A percentile compares a stretch with the other conserved stretches of the same genome.
These are phyloP conservation scores for Penicillium sp. DNA, from an alignment of 2,329 filamentous ascomycete genomes.

Conservation along the genomic window DNA sequence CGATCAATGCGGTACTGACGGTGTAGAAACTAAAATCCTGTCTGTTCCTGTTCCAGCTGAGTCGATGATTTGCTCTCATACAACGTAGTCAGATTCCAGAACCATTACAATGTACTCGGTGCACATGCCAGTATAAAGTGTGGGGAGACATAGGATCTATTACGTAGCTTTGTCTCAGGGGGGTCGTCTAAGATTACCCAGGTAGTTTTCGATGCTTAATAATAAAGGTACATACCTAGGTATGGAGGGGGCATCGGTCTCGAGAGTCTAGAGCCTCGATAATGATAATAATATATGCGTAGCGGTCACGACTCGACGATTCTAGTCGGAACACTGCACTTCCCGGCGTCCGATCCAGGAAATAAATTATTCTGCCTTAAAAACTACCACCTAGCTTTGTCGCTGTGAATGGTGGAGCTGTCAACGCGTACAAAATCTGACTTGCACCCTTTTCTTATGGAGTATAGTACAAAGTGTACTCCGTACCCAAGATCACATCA, in stretches of 20 bases:
- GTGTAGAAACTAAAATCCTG: not conserved
- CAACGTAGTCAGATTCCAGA: not conserved
- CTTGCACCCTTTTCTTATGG: not conserved
- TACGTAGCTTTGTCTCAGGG: slow-evolving; percentile 16
- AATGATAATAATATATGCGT: not conserved
- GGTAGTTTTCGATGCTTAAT: slow-evolving; percentile 2
- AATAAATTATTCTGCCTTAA: slow-evolving; percentile 14
- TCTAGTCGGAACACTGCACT: slow-evolving; percentile 2
- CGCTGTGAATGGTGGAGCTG: slow-evolving; percentile 12
- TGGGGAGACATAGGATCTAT: slow-evolving; percentile 3
- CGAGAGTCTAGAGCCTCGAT: slow-evolving; percentile 10
- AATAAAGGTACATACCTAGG: not conserved
- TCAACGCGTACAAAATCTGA: slow-evolving; percentile 7
- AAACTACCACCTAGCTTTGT: not conserved
- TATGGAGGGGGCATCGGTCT: not conserved
- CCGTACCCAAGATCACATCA: slow-evolving; percentile 7
- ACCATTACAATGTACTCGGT: not conserved
- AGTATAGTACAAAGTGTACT: not conserved
- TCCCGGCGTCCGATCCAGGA: slow-evolving; percentile 8
- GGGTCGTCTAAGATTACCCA: slow-evolving; percentile 5
- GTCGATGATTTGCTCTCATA: not conserved
- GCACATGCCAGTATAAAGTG: not conserved
- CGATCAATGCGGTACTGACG: slow-evolving; percentile 1
- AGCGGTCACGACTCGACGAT: slow-evolving; percentile 10
- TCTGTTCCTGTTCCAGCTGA: not conserved